Percentiles rank a stretch among this genome's conserved stretches.
phyloP scores from a whole-genome alignment of 495 filamentous ascomycete species.

The Aspergillus hancockii region DNA sequence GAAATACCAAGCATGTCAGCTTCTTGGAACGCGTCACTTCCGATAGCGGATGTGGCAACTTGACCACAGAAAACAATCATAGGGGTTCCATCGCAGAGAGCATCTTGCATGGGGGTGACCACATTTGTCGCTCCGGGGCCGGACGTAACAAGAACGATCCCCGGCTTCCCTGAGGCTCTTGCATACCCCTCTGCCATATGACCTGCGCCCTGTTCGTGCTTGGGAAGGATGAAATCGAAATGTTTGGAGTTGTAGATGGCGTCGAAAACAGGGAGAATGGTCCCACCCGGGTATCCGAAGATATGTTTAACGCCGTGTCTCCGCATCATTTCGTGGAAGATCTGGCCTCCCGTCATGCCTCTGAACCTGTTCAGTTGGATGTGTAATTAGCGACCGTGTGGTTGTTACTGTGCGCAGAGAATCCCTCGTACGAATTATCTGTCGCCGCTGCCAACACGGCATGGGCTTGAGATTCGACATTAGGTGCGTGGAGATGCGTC shows the following conservation, averaged over 20 bases:
- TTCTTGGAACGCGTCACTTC: constrained; percentile 64
- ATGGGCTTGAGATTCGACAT: no score
- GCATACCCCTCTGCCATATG: constrained; percentile 72
- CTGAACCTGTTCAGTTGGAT: constrained; percentile 64
- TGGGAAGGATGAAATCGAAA: constrained; percentile 62
- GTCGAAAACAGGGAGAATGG: constrained; percentile 57
- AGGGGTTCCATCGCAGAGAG: constrained; percentile 61
- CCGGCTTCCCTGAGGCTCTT: constrained; percentile 57
- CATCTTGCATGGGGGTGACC: constrained; percentile 65
- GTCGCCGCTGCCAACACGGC: no score
- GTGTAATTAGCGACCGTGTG: no score
- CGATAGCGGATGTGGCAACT: constrained; percentile 56
- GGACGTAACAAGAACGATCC: constrained; percentile 65
- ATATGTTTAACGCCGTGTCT: constrained; percentile 88
- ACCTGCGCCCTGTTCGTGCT: constrained; percentile 65
- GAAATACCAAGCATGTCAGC: constrained; percentile 62
- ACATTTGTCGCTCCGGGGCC: constrained; percentile 67
- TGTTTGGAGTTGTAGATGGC: constrained; percentile 63
- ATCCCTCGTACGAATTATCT: no score
- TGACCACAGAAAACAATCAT: constrained; percentile 65
- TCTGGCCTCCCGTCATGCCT: constrained; percentile 91
- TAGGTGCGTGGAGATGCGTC: no score
- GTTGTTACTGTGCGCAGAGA: no score
- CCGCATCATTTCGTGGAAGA: constrained; percentile 99
- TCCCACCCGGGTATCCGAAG: constrained; percentile 54